phyloP scores from a whole-genome alignment of 2,329 filamentous ascomycete genomes.

The Sporothrix dimorphospora region DNA sequence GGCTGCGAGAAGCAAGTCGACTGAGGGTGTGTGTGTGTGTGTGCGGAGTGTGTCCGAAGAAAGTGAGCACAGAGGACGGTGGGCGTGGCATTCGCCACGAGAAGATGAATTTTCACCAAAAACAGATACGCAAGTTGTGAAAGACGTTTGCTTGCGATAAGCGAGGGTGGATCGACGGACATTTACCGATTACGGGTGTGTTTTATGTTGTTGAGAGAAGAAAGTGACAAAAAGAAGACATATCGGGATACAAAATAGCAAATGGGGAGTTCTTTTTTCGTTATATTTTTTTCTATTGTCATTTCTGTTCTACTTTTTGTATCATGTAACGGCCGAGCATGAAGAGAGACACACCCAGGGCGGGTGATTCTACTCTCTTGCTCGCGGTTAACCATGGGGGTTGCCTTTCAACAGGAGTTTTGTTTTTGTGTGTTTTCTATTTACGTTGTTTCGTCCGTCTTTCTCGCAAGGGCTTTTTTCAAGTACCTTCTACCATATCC shows the following conservation, averaged over 20 bases:
- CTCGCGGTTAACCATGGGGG: slow-evolving; percentile 1
- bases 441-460: not conserved
- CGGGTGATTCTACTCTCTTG: not conserved
- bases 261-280: not conserved
- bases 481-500: not conserved
- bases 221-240: slow-evolving; percentile 1
- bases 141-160: too few species aligned
- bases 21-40: slow-evolving; percentile 32
- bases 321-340: slow-evolving; percentile 15
- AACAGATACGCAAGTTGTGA: not conserved
- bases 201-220: not conserved
- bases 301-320: not conserved
- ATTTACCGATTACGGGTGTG: too few species aligned
- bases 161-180: too few species aligned
- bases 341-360: not conserved
- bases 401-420: slow-evolving; percentile 11
- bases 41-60: not conserved
- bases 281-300: slow-evolving; percentile 1
- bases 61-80: not conserved
- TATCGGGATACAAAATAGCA: slow-evolving; percentile 22
- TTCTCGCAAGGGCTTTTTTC: not conserved
- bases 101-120: not conserved
- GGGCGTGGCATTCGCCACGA: not conserved
- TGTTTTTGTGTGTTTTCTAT: not conserved
- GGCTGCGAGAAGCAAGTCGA: slow-evolving; percentile 78